Evolutionary conservation across 2,329 filamentous ascomycete genomes (phyloP).

Genomic region (Arthrobotrys pseudoclavata): DNA sequence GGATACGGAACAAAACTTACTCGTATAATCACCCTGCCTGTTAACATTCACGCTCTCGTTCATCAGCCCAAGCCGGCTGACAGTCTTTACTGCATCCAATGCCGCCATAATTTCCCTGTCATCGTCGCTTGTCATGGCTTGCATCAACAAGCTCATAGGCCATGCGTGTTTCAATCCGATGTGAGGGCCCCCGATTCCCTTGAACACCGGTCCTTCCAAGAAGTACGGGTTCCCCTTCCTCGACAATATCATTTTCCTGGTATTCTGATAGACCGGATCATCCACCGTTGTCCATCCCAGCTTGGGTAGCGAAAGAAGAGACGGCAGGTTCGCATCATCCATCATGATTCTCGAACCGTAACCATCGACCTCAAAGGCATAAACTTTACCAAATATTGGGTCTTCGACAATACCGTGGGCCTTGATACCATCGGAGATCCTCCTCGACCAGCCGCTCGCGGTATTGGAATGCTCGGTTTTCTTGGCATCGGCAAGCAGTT

Average conservation of each 20-base stretch:
- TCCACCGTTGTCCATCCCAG: constrained; percentile 78
- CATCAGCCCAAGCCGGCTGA: constrained; percentile 82
- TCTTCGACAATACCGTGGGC: constrained; percentile 85
- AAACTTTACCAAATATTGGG: constrained; percentile 81
- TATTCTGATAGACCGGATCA: constrained; percentile 86
- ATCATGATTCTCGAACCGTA: constrained; percentile 86
- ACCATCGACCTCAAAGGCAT: constrained; percentile 89
- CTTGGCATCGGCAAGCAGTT: constrained; percentile 72
- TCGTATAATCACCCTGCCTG: constrained; percentile 77
- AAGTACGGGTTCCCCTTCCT: constrained; percentile 89
- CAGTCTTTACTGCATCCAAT: constrained; percentile 80
- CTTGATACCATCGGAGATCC: constrained; percentile 82
- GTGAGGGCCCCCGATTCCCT: constrained; percentile 85
- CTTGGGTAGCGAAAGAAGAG: constrained; percentile 80
- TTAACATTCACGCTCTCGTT: constrained; percentile 95
- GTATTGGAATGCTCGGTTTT: constrained; percentile 63
- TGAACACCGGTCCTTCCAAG: constrained; percentile 80
- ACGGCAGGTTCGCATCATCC: constrained; percentile 91
- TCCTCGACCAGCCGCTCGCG: constrained; percentile 72
- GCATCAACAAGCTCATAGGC: constrained; percentile 95
- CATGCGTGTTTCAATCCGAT: constrained; percentile 92
- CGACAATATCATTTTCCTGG: constrained; percentile 82
- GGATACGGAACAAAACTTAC: constrained; percentile 68
- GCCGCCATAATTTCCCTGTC: constrained; percentile 84
- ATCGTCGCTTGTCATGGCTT: constrained; percentile 87